Base-by-base conservation (phyloP, 768 basidiomycete genomes). In the Neoboletus brunneissimus region DNA sequence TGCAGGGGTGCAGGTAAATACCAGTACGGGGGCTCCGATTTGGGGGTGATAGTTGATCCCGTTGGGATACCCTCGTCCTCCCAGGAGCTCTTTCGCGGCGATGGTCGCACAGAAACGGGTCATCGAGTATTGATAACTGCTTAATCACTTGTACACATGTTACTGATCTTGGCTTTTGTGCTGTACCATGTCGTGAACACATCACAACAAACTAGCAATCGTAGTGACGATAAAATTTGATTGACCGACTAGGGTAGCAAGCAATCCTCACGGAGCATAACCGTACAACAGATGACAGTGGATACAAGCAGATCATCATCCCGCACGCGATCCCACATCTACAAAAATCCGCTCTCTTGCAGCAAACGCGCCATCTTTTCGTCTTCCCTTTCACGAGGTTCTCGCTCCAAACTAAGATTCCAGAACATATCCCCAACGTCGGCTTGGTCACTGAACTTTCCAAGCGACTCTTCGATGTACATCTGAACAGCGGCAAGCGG, bases 351-450 rank as follows among this genome's bases (percentile, higher is more conserved):
- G 56, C 89, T 91, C 72, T 94, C 91, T 68, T 94, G 91, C 42
- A 94, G 74, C 56, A 94, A 74, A 47, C 91, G 80, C 10, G 91
- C 91, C 92, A 97, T 95, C 79, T 94, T 93, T 76, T 97, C 96
- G 62, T 96, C 94, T 63, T 98, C 96, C 45, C 93, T 81, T 74
- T 99, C 96, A 58, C 94, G 81, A 20, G 96, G 96, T 70, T 99
- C 96, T 22, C 91, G 80, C 66, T 89, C 86, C 54, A 96, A 76
- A 73, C 90, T 93, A 54, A 90, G 78, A 53, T 86, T 81, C 88
- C 95, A 98, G 70, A 92, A 88, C 60, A 81, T 80, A 55, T 92
- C 88, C 44, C 85, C 83, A 20, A 86, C 82, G 55, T 86, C 87
- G 29, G 79, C 77, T 22, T 84, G 82, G 64, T 89, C 86, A 56